phyloP scores from a whole-genome alignment of 441 rosid genomes.

The Cnidoscolus chayamansa region DNA sequence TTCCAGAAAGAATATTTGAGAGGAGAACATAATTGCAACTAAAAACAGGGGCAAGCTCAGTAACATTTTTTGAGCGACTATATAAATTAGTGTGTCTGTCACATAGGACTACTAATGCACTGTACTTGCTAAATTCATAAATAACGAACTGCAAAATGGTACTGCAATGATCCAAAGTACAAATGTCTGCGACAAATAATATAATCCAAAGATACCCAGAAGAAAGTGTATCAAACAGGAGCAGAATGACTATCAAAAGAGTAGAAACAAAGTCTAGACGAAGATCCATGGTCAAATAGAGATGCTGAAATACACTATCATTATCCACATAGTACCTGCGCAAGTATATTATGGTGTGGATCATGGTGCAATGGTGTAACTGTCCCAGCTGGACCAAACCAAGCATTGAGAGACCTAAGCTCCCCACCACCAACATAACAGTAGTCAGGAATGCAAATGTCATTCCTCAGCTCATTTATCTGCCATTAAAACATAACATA shows the following conservation, averaged over 20 bases:
- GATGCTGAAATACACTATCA: slow-evolving; percentile 1
- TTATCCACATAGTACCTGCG: slow-evolving; percentile 52
- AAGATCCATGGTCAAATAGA: background rate
- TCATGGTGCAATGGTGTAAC: slow-evolving; percentile 97
- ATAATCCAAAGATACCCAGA: background rate
- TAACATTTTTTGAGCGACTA: background rate
- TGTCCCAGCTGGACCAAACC: slow-evolving; percentile 97
- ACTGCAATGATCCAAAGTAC: background rate
- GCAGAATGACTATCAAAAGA: background rate
- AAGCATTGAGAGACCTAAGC: slow-evolving; percentile 80
- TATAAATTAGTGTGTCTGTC: background rate
- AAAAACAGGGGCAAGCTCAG: background rate
- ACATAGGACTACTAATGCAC: background rate
- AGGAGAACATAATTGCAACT: background rate
- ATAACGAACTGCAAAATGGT: background rate
- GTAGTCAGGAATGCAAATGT: slow-evolving; percentile 86
- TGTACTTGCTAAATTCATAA: background rate
- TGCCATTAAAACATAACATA: slow-evolving; percentile 29
- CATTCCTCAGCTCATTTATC: slow-evolving; percentile 80
- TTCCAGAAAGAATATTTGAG: too few species aligned
- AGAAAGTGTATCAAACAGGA: background rate
- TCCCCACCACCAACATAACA: slow-evolving; percentile 91
- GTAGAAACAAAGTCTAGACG: background rate
- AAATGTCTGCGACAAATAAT: background rate
- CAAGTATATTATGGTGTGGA: slow-evolving; percentile 94